A percentile compares a stretch with the other conserved stretches of the same genome.
Conservation (phyloP, 2,329 filamentous ascomycete genomes). For the Arthrobotrys conoides region DNA sequence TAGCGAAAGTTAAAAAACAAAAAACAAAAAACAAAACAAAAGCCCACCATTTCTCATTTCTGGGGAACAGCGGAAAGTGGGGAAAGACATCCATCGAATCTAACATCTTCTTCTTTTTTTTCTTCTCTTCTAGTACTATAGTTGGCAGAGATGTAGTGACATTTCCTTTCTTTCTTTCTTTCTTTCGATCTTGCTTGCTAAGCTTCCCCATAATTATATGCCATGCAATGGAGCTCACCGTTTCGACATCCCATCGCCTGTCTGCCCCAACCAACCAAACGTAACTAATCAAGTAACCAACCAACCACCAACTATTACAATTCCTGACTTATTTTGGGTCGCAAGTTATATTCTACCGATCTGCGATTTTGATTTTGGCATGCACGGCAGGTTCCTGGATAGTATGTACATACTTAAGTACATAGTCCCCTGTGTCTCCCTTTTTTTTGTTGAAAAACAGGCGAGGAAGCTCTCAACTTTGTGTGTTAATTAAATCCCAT, state of each 20-base stretch:
- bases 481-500: slow-evolving; percentile 3
- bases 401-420: too few relatives aligned
- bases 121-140: background rate
- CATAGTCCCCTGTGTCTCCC: background rate
- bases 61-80: slow-evolving; percentile 28
- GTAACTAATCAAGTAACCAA: too few relatives aligned
- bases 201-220: slow-evolving; percentile 1
- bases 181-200: slow-evolving; percentile 7
- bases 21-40: too few relatives aligned
- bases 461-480: background rate
- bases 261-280: slow-evolving; percentile 17
- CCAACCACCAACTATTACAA: slow-evolving; percentile 21
- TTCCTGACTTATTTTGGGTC: background rate
- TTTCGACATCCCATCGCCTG: background rate
- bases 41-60: too few relatives aligned
- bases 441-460: slow-evolving; percentile 22
- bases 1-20: slow-evolving; percentile 3
- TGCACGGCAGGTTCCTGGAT: slow-evolving; percentile 22
- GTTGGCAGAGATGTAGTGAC: too few relatives aligned
- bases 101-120: background rate
- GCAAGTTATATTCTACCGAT: slow-evolving; percentile 21
- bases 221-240: slow-evolving; percentile 8
- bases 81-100: background rate
- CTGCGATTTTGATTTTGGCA: slow-evolving; percentile 22
- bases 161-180: background rate